phyloP scores from a whole-genome alignment of 306 rosid genomes.

The Luffa aegyptiaca region DNA sequence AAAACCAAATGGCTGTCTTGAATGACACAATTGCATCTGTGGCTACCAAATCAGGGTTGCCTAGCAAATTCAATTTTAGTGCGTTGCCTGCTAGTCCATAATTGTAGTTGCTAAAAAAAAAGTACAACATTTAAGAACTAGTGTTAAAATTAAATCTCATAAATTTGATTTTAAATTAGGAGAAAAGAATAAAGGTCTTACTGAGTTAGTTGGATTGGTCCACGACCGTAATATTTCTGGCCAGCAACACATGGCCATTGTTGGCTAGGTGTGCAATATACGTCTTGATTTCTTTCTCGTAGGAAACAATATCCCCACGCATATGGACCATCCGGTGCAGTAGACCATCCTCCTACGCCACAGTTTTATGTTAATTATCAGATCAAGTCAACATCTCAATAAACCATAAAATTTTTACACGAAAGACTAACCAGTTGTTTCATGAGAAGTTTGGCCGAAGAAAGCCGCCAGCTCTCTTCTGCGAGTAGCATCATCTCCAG shows the following conservation, averaged over 20 bases:
- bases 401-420: no score
- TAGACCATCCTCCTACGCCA: constrained; percentile 23
- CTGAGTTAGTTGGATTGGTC: constrained; percentile 3
- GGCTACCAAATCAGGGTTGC: constrained; percentile 49
- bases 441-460: constrained; percentile 29
- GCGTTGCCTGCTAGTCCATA: constrained; percentile 42
- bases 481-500: constrained; percentile 19
- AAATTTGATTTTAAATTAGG: background rate
- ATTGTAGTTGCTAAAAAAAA: constrained; percentile 46
- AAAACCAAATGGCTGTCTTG: constrained; percentile 63
- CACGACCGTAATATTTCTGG: background rate
- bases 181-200: background rate
- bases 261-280: background rate
- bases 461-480: constrained; percentile 29
- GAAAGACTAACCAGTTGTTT: constrained; percentile 19
- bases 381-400: background rate
- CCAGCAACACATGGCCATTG: constrained; percentile 7
- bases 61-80: constrained; percentile 22
- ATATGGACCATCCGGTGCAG: constrained; percentile 39
- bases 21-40: constrained; percentile 34
- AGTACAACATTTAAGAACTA: no score
- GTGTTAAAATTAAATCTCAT: background rate
- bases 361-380: background rate
- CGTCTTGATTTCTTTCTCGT: background rate
- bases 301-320: constrained; percentile 30